Percentiles rank a stretch among this genome's conserved stretches.
These are phyloP conservation scores for Aurinia saxatilis DNA, from an alignment of 345 rosid species.

Conservation along the genomic window DNA sequence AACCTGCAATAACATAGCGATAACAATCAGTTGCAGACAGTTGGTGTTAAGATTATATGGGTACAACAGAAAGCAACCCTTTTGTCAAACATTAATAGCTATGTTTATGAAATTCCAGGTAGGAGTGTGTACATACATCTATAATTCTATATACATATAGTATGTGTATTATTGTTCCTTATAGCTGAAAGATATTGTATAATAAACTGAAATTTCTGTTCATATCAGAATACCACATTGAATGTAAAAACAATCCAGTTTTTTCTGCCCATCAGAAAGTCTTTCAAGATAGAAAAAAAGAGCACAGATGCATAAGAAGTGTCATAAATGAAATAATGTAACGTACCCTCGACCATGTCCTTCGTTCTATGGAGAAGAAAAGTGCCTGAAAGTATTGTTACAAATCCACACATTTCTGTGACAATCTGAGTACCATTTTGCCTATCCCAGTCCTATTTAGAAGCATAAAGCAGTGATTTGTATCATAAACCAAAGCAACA, in stretches of 20 bases:
- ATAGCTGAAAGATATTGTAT: not conserved
- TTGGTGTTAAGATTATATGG: not conserved
- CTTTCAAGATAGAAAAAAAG: not conserved
- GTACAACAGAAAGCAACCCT: not conserved
- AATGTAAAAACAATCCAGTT: not conserved
- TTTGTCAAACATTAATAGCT: not conserved
- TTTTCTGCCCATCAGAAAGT: not conserved
- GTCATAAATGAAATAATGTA: not conserved
- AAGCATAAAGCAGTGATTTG: not conserved
- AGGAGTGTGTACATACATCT: too few relatives aligned
- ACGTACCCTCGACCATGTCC: conserved; percentile 66
- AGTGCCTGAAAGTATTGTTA: conserved; percentile 75
- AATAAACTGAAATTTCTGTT: not conserved
- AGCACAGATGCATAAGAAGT: not conserved
- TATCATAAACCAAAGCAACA: conserved; percentile 7
- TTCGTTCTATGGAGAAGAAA: conserved; percentile 84
- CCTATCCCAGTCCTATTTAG: conserved; percentile 74
- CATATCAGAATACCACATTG: not conserved
- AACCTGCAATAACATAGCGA: conserved; percentile 37
- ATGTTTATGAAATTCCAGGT: too few relatives aligned
- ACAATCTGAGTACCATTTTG: conserved; percentile 75
- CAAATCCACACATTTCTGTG: conserved; percentile 78
- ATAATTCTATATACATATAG: too few relatives aligned
- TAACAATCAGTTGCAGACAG: conserved; percentile 5
- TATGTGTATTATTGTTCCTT: too few relatives aligned